Evolutionary conservation across 2,329 filamentous ascomycete species (phyloP).

Genomic region (Curvularia lunata): DNA sequence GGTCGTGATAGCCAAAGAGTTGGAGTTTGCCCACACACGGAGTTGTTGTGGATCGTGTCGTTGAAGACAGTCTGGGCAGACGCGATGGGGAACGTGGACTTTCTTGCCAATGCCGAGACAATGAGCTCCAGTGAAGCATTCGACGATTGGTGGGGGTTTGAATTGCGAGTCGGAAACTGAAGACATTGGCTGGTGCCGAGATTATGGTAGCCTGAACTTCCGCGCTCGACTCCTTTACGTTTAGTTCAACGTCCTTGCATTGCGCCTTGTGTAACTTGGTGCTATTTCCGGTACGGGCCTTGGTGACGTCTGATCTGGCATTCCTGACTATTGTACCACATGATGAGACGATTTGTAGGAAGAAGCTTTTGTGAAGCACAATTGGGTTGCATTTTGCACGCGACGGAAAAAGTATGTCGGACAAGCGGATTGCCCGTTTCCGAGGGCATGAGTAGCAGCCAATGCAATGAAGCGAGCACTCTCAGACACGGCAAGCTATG

Average conservation of each 20-base stretch:
- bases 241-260: constrained; percentile 31
- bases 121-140: constrained; percentile 27
- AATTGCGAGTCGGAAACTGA: constrained; percentile 22
- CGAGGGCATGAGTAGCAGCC: constrained; percentile 19
- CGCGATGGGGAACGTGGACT: constrained; percentile 23
- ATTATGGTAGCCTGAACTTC: constrained; percentile 20
- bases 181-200: constrained; percentile 29
- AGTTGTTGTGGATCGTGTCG: constrained; percentile 36
- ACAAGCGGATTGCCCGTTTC: constrained; percentile 16
- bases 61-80: constrained; percentile 35
- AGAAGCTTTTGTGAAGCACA: background rate
- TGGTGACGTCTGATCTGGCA: constrained; percentile 12
- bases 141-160: constrained; percentile 34
- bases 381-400: constrained; percentile 5
- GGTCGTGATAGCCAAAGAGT: constrained; percentile 19
- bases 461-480: constrained; percentile 17
- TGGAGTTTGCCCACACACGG: constrained; percentile 25
- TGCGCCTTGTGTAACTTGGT: constrained; percentile 13
- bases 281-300: constrained; percentile 9
- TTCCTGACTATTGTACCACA: constrained; percentile 4
- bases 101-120: constrained; percentile 41
- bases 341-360: constrained; percentile 2
- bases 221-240: constrained; percentile 21
- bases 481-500: constrained; percentile 18
- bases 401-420: constrained; percentile 8